A percentile compares a stretch with the other conserved stretches of the same genome.
Conservation (phyloP, 306 rosid genomes). For the Lupinus albus region DNA sequence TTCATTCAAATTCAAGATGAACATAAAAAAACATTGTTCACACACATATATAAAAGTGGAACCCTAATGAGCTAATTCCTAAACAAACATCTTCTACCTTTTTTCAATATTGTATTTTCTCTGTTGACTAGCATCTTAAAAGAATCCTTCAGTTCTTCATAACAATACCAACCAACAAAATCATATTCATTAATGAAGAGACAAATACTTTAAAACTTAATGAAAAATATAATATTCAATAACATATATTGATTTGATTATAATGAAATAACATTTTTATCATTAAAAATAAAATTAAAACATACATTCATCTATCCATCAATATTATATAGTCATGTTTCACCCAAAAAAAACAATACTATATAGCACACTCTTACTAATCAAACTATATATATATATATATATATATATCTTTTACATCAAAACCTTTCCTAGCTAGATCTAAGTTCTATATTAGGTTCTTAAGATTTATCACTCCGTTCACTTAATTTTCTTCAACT, state of each 20-base stretch:
- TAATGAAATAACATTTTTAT: too few species aligned
- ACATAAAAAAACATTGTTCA: too few species aligned
- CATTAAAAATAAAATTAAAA: too few species aligned
- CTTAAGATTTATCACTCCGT: background rate
- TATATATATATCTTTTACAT: background rate
- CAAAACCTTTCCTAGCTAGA: background rate
- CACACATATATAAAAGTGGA: background rate
- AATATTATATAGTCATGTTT: too few species aligned
- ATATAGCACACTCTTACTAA: background rate
- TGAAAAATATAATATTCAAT: too few species aligned
- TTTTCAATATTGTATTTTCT: background rate
- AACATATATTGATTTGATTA: too few species aligned
- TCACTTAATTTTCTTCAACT: background rate
- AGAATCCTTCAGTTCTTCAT: background rate
- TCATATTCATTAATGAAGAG: too few species aligned
- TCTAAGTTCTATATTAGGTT: background rate
- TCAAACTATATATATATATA: background rate
- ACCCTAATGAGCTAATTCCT: conserved; percentile 46
- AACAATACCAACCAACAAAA: background rate
- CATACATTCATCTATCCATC: too few species aligned
- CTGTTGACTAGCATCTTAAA: conserved; percentile 27
- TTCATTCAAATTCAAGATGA: too few species aligned
- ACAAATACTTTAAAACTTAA: too few species aligned
- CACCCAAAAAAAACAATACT: too few species aligned
- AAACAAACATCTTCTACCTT: conserved; percentile 5